phyloP scores from a whole-genome alignment of 2,329 filamentous ascomycete genomes.

The Raffaelea ambrosiae region DNA sequence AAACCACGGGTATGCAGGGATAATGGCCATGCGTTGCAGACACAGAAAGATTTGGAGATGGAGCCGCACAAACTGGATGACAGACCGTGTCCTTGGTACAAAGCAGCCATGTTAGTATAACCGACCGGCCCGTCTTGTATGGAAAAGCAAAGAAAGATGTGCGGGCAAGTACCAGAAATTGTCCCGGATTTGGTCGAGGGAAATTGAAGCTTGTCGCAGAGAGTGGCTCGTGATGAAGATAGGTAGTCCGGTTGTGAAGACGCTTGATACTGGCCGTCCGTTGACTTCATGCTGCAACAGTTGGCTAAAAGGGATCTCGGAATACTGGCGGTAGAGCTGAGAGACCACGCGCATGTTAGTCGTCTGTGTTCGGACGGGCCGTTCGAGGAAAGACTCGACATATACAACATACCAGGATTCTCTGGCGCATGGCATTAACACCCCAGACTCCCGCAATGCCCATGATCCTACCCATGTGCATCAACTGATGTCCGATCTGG shows the following conservation, averaged over 20 bases:
- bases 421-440: constrained; percentile 41
- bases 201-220: constrained; percentile 20
- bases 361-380: no score
- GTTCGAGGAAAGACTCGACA: no score
- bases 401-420: constrained; percentile 36
- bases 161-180: constrained; percentile 19
- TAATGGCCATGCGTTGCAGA: constrained; percentile 42
- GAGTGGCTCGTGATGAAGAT: constrained; percentile 25
- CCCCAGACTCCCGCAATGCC: constrained; percentile 41
- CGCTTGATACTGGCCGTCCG: constrained; percentile 22
- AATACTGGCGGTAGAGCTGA: constrained; percentile 44
- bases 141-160: background rate
- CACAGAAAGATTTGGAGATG: constrained; percentile 45
- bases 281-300: constrained; percentile 26
- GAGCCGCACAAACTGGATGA: constrained; percentile 28
- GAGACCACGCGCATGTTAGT: constrained; percentile 6
- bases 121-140: background rate
- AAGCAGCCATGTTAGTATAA: background rate
- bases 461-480: constrained; percentile 24
- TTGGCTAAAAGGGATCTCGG: constrained; percentile 38
- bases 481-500: constrained; percentile 30
- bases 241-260: constrained; percentile 31
- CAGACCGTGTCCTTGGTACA: constrained; percentile 8
- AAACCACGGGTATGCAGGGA: constrained; percentile 30
- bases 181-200: constrained; percentile 10